phyloP scores from a whole-genome alignment of 306 rosid species.

The Cucumis hystrix region DNA sequence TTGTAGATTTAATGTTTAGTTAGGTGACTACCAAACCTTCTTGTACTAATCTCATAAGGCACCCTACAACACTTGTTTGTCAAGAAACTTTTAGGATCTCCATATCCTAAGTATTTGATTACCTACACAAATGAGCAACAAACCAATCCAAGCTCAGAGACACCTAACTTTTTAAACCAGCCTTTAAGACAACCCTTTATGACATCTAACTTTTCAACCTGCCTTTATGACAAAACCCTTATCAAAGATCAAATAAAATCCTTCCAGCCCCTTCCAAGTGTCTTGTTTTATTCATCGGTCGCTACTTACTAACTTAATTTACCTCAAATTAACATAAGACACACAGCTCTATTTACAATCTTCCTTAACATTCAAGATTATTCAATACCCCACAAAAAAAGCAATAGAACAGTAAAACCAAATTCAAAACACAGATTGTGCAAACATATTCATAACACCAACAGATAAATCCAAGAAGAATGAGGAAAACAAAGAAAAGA shows the following conservation, averaged over 20 bases:
- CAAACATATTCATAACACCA: neutral
- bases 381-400: neutral
- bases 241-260: neutral
- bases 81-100: neutral
- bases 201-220: neutral
- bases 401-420: neutral
- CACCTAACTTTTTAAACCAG: neutral
- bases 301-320: neutral
- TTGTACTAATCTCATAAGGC: neutral
- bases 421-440: neutral
- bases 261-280: neutral
- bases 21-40: neutral
- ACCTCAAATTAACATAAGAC: neutral
- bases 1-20: neutral
- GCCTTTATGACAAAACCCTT: neutral
- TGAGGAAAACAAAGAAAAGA: neutral
- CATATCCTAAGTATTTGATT: neutral
- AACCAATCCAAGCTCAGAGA: neutral
- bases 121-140: neutral
- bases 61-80: neutral
- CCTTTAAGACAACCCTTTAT: neutral
- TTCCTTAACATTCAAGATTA: neutral
- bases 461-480: neutral
- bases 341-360: neutral
- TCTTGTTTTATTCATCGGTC: neutral